Evolutionary conservation across 345 rosid genomes (phyloP).

Genomic region (Gossypium raimondii): DNA sequence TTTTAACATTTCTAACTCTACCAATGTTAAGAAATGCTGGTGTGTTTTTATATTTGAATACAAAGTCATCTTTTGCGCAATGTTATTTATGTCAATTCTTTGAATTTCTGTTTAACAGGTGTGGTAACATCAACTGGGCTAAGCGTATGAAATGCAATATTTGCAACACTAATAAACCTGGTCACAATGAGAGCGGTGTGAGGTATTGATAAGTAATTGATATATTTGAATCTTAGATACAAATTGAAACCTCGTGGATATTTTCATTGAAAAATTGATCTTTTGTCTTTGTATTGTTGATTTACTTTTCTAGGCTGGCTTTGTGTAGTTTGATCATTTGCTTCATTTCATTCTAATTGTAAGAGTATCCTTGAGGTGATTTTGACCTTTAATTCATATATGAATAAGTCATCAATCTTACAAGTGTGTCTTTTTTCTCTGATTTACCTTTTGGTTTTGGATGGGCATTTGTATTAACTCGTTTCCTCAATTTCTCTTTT

Average conservation of each 20-base stretch:
- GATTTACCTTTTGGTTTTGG: background rate
- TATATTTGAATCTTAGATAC: background rate
- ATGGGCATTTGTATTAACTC: background rate
- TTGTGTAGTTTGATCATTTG: background rate
- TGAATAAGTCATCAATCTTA: background rate
- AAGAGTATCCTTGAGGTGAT: background rate
- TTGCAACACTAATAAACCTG: conserved; percentile 97
- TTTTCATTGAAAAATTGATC: conserved; percentile 1
- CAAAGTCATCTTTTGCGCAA: background rate
- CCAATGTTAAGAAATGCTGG: background rate
- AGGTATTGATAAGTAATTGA: conserved; percentile 42
- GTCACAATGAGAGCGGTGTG: conserved; percentile 91
- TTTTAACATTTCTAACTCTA: background rate
- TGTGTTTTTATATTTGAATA: background rate
- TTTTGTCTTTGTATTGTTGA: background rate
- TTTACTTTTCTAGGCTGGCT: background rate
- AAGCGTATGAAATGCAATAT: conserved; percentile 89
- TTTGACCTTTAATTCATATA: background rate
- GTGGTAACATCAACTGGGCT: conserved; percentile 98
- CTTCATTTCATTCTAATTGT: conserved; percentile 2
- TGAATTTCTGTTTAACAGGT: conserved; percentile 44
- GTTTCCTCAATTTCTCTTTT: background rate
- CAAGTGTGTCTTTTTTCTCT: background rate
- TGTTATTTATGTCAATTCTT: conserved; percentile 1
- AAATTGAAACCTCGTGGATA: conserved; percentile 1